phyloP scores from a whole-genome alignment of 139 green algal species.

The Bryopsis sp. region DNA sequence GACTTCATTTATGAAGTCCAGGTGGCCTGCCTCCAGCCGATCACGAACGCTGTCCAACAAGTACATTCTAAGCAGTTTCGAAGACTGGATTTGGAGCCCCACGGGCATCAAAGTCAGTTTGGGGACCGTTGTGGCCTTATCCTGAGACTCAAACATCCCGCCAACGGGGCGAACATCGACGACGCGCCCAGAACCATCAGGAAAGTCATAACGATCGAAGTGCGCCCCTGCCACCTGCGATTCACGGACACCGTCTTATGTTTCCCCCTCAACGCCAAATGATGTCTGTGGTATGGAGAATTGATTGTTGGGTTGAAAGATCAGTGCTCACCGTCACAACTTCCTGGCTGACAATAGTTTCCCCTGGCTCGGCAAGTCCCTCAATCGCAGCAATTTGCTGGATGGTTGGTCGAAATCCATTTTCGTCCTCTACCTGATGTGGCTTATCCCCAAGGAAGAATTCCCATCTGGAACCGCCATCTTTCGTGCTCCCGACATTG shows the following conservation, averaged over 20 bases:
- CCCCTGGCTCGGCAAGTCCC: slow-evolving; percentile 29
- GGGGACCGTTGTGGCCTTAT: too few relatives aligned
- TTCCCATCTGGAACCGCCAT: slow-evolving; percentile 54
- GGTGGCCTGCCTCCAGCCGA: slow-evolving; percentile 57
- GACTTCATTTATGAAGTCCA: slow-evolving; percentile 73
- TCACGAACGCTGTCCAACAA: slow-evolving; percentile 52
- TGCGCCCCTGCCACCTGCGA: too few relatives aligned
- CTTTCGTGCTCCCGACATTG: slow-evolving; percentile 43
- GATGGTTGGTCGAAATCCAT: slow-evolving; percentile 28
- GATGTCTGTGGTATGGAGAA: too few relatives aligned
- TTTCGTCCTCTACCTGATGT: slow-evolving; percentile 1
- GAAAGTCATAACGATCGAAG: background rate
- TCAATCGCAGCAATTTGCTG: slow-evolving; percentile 43
- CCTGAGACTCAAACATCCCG: too few relatives aligned
- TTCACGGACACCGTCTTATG: too few relatives aligned
- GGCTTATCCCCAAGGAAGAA: slow-evolving; percentile 62
- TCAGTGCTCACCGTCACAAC: slow-evolving; percentile 14
- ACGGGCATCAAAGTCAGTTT: too few relatives aligned
- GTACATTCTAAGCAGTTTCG: slow-evolving; percentile 56
- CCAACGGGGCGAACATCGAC: too few relatives aligned
- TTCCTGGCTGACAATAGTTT: slow-evolving; percentile 43
- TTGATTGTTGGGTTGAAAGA: too few relatives aligned
- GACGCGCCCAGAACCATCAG: too few relatives aligned
- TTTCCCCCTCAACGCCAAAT: too few relatives aligned
- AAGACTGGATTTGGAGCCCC: too few relatives aligned